Evolutionary conservation across 2,329 filamentous ascomycete genomes (phyloP), one percentile per base, ranked within the genome.

Genomic region (Phaeosphaeriaceae sp.): DNA sequence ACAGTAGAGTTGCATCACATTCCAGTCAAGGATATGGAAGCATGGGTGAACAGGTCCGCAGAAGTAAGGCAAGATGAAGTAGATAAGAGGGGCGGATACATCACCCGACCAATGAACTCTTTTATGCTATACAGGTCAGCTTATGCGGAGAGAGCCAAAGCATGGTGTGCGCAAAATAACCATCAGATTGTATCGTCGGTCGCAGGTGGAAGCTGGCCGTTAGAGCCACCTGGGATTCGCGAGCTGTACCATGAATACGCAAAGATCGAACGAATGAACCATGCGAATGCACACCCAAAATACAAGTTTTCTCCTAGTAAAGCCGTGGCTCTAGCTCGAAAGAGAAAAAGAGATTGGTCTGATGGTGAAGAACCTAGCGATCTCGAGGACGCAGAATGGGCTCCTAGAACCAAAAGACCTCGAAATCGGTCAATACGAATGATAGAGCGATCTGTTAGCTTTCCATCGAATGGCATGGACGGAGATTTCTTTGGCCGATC

Each of bases 121-220:
- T 99, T 97, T 77, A 96, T 99, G 88, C 80, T 99, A 42, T 99
- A 99, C 73, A 88, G 94, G 34, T 96, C 94, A 59, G 90, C 91
- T 6, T 97, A 90, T 68, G 90, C 95, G 52, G 89, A 94, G 54
- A 82, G 92, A 26, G 90, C 90, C 50, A 96, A 96, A 74, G 80
- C 84, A 42, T 90, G 87, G 80, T 90, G 89, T 62, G 79, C 84
- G 12, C 86, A 94, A 64, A 93, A 94, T 73, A 97, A 97, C 75
- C 93, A 99, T 72, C 93, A 99, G 72, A 79, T 94, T 29, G 89
- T 97, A 20, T 97, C 93, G 2, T 85, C 87, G 37, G 85, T 94
- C n/a, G 91, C 90, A 48, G 94, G 92, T 21, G 79, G 85, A 46
- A 93, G 90, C 66, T 99, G 94, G 94, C 84, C 85, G 4, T 75